Base-by-base conservation (phyloP, 495 filamentous ascomycete species). In the Neurospora cerealis region DNA sequence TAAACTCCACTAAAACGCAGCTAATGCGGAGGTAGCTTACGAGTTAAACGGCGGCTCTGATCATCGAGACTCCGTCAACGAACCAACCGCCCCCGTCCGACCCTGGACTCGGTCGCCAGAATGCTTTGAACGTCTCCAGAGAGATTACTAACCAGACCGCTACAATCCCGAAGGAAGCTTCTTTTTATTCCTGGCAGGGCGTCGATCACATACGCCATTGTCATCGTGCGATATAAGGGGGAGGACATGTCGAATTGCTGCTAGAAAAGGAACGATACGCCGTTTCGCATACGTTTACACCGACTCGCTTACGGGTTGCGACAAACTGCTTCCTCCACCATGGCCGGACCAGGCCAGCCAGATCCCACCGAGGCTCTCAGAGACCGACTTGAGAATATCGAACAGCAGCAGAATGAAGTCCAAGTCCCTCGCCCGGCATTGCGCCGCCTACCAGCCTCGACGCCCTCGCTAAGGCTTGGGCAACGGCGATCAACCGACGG, bases 361-460 rank as follows among this genome's bases (percentile, higher is more conserved):
- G 69, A 72, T 46, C 13, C 69, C 72, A 48, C 75, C 39, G 77
- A 77, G 48, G 71, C 73, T 34, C 62, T 77, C 34, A 74, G 75
- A 41, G 75, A 74, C 21, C 77, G 73, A 28, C 73, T 77, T 24
- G 79, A 79, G 24, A 70, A 75, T n/a, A 75, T 81, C 24, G 77
- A 79, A 70, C 24, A 73, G 70, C 79, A 77, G 62, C 75, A 73
- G 41, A 76, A 70, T 7, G 40, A 69, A 34, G 38, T 76, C n/a
- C 71, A 71, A 8, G 54, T 39, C 32, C 66, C 54, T 66, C 54
- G 54, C 11, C 54, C 54, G 28, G 54, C 54, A 66, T 66, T 66
- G 54, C 54, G 54, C 13, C 71, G 36, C 24, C 48, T 17, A 21
- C 72, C n/a, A 70, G 21, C 62, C 32, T 69, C 40, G 69, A 69